These are phyloP conservation scores for Monosporozyma servazzii DNA, from an alignment of 805 yeast genomes.

Conservation along the genomic window DNA sequence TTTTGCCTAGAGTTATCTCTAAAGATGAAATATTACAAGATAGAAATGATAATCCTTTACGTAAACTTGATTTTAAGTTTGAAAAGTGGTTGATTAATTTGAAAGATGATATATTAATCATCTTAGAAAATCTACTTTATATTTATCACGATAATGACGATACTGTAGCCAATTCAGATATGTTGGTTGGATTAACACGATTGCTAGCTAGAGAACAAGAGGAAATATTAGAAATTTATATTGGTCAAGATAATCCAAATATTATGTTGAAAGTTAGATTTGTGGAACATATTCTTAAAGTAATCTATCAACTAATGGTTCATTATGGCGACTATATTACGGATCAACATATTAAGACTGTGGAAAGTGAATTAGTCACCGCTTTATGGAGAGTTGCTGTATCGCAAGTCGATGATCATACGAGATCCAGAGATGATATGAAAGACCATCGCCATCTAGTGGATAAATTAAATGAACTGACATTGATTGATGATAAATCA, in stretches of 20 bases:
- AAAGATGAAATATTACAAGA: slow-evolving; percentile 16
- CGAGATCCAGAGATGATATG: slow-evolving; percentile 8
- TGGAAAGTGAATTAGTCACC: slow-evolving; percentile 39
- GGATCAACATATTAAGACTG: slow-evolving; percentile 23
- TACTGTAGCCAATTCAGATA: slow-evolving; percentile 15
- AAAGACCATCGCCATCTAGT: slow-evolving; percentile 25
- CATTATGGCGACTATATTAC: slow-evolving; percentile 10
- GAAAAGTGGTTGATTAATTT: slow-evolving; percentile 25
- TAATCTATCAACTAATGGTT: slow-evolving; percentile 17
- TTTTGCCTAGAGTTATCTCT: slow-evolving; percentile 20
- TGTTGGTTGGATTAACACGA: slow-evolving; percentile 17
- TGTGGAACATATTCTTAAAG: slow-evolving; percentile 15
- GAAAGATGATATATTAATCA: slow-evolving; percentile 37
- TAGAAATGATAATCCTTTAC: not conserved
- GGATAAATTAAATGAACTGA: slow-evolving; percentile 29
- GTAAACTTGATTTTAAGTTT: slow-evolving; percentile 8
- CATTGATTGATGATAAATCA: slow-evolving; percentile 20
- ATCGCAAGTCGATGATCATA: slow-evolving; percentile 12
- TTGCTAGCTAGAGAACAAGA: slow-evolving; percentile 31
- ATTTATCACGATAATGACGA: slow-evolving; percentile 9
- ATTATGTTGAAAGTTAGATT: slow-evolving; percentile 9
- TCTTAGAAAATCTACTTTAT: slow-evolving; percentile 38
- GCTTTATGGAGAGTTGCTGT: slow-evolving; percentile 45
- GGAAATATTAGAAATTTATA: slow-evolving; percentile 17
- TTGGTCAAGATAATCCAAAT: slow-evolving; percentile 19